phyloP scores from a whole-genome alignment of 768 basidiomycete genomes.

The Rhizopogon vesiculosus region DNA sequence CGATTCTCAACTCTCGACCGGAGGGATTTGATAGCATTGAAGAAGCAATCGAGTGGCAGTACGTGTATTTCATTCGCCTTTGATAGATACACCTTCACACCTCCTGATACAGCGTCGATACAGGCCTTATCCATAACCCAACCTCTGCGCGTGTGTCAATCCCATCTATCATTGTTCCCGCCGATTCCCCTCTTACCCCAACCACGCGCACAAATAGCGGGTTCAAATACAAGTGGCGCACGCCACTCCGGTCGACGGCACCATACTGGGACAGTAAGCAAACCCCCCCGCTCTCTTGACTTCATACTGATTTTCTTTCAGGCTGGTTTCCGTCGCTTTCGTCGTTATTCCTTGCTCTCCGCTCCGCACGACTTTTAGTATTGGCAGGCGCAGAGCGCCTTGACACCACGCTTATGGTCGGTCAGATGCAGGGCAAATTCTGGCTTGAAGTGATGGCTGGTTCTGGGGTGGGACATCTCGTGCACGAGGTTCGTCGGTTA shows the following conservation, averaged over 20 bases:
- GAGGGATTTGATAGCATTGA: slow-evolving; percentile 80
- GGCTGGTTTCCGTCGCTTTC: slow-evolving; percentile 93
- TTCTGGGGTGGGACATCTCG: slow-evolving; percentile 83
- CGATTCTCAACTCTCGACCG: slow-evolving; percentile 79
- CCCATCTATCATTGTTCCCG: slow-evolving; percentile 65
- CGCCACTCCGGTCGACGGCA: slow-evolving; percentile 77
- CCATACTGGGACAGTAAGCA: slow-evolving; percentile 83
- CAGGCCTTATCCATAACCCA: slow-evolving; percentile 77
- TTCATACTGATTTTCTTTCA: not conserved
- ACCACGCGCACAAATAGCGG: slow-evolving; percentile 20
- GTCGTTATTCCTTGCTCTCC: slow-evolving; percentile 66
- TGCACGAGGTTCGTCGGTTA: slow-evolving; percentile 72
- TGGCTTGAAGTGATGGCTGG: slow-evolving; percentile 74
- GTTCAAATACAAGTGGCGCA: slow-evolving; percentile 66
- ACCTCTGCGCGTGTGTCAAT: slow-evolving; percentile 87
- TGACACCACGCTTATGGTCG: slow-evolving; percentile 93
- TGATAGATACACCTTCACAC: not conserved
- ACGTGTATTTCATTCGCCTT: slow-evolving; percentile 27
- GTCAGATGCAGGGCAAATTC: slow-evolving; percentile 96
- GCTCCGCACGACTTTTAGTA: slow-evolving; percentile 81
- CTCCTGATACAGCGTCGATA: slow-evolving; percentile 51
- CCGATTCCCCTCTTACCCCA: slow-evolving; percentile 30
- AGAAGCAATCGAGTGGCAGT: slow-evolving; percentile 97
- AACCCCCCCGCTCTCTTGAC: not conserved
- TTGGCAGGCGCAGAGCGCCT: slow-evolving; percentile 91